Conservation (phyloP, 805 yeast species). For the Starmera dryadoides region DNA sequence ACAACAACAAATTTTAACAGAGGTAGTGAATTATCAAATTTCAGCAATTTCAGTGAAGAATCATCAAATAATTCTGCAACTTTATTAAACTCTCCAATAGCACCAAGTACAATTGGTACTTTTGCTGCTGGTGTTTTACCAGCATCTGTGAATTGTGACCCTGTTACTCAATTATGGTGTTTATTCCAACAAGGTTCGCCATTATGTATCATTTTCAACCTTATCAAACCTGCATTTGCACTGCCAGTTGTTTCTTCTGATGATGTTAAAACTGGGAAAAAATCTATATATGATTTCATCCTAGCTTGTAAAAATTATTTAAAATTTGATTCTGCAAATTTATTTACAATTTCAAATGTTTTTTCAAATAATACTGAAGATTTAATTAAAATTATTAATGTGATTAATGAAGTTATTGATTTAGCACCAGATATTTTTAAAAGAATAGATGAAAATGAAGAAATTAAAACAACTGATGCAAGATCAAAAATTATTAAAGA, state of each 20-base stretch:
- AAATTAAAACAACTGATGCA: conserved; percentile 36
- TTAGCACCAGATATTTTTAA: conserved; percentile 38
- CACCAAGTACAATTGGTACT: conserved; percentile 33
- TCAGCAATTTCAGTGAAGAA: conserved; percentile 26
- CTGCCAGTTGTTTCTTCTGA: conserved; percentile 64
- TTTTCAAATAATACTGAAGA: conserved; percentile 78
- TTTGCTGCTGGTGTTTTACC: conserved; percentile 76
- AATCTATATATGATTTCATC: conserved; percentile 83
- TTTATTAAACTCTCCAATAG: conserved; percentile 18
- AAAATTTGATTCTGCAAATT: conserved; percentile 67
- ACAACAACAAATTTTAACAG: conserved; percentile 20
- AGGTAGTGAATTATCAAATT: conserved; percentile 26
- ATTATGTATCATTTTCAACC: conserved; percentile 76
- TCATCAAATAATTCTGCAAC: conserved; percentile 18
- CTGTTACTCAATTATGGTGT: conserved; percentile 86
- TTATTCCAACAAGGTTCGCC: conserved; percentile 91
- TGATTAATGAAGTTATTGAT: conserved; percentile 59
- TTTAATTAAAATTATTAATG: conserved; percentile 64
- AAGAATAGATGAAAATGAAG: conserved; percentile 21
- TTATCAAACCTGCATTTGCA: conserved; percentile 51
- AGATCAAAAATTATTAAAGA: conserved; percentile 78
- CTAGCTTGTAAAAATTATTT: conserved; percentile 77
- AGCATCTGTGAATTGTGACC: conserved; percentile 71
- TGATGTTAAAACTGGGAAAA: conserved; percentile 79
- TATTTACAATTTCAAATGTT: conserved; percentile 87